These are phyloP conservation scores for Crepidotus variabilis DNA, from an alignment of 768 basidiomycete species.

Conservation along the genomic window DNA sequence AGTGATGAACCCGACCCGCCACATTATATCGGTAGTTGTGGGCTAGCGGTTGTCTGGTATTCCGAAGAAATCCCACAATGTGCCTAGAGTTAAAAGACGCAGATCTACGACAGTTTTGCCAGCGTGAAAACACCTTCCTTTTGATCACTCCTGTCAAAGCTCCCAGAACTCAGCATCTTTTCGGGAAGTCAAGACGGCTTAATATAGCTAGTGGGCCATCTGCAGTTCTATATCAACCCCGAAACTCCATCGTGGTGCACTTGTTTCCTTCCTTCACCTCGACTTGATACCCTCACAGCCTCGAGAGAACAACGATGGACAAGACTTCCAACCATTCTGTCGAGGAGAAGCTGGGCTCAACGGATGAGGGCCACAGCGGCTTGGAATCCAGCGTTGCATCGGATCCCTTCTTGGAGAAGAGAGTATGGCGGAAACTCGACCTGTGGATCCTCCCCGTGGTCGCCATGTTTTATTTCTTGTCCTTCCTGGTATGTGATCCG, in stretches of 20 bases:
- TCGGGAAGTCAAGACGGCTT: neutral
- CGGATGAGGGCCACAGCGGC: conserved; percentile 5
- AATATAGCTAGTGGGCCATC: neutral
- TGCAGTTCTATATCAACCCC: neutral
- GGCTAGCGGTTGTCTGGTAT: neutral
- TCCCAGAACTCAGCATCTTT: neutral
- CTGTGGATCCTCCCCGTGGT: conserved; percentile 44
- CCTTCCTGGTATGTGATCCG: conserved; percentile 39
- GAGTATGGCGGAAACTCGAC: conserved; percentile 49
- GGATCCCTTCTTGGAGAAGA: conserved; percentile 32
- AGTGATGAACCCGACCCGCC: neutral
- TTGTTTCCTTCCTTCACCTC: neutral
- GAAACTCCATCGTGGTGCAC: neutral
- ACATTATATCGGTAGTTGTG: neutral
- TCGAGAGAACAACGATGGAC: conserved; percentile 8
- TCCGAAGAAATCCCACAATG: neutral
- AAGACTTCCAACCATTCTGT: conserved; percentile 23
- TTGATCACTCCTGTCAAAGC: neutral
- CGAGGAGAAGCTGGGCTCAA: conserved; percentile 12
- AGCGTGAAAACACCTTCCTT: neutral
- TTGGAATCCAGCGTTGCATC: conserved; percentile 14
- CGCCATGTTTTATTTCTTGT: conserved; percentile 47
- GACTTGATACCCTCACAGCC: neutral
- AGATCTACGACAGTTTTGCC: neutral
- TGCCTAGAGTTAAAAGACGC: neutral